These are phyloP conservation scores for Hortiboletus flavorubellus DNA, from an alignment of 768 basidiomycete genomes.

Conservation along the genomic window DNA sequence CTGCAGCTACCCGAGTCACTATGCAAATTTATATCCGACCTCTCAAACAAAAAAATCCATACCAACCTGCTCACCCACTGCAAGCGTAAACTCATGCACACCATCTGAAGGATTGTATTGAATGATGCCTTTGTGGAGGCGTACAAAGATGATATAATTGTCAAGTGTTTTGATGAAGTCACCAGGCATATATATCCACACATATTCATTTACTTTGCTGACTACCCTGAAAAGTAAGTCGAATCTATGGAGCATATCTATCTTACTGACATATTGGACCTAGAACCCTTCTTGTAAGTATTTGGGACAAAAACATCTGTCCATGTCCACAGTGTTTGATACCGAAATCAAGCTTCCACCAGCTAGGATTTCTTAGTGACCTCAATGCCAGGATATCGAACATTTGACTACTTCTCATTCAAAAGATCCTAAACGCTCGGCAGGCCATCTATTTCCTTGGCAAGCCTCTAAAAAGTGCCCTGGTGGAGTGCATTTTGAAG, in stretches of 20 bases:
- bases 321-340: constrained; percentile 31
- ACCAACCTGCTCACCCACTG: background rate
- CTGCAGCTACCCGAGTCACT: too few species aligned
- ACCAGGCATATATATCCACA: constrained; percentile 21
- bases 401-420: too few species aligned
- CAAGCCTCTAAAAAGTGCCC: too few species aligned
- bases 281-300: constrained; percentile 23
- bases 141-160: constrained; percentile 19
- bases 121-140: too few species aligned
- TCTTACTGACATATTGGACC: too few species aligned
- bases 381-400: too few species aligned
- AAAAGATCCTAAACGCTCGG: too few species aligned
- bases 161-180: constrained; percentile 19
- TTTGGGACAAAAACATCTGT: constrained; percentile 27
- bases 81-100: background rate
- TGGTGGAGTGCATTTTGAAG: too few species aligned
- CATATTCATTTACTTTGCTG: constrained; percentile 33
- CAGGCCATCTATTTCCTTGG: too few species aligned
- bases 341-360: constrained; percentile 11
- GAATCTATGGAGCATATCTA: too few species aligned
- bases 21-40: too few species aligned
- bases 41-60: background rate
- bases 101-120: background rate
- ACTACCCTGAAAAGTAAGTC: constrained; percentile 37
- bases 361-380: constrained; percentile 4